phyloP scores from a whole-genome alignment of 1,284 basidiomycete genomes.

The Heterobasidion annosum region DNA sequence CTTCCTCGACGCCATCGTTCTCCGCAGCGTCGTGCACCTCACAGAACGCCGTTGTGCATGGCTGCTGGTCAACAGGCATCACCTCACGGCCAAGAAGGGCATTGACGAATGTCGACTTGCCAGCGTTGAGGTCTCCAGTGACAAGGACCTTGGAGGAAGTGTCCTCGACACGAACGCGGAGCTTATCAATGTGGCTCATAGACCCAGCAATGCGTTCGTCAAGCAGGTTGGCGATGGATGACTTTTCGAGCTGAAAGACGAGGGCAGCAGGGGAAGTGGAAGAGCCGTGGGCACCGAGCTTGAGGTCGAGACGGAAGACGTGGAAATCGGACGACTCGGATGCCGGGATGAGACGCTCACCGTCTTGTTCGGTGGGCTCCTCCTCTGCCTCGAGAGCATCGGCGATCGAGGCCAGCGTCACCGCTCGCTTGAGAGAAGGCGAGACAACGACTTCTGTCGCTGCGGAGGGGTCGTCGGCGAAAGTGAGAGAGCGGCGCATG shows the following conservation, averaged over 20 bases:
- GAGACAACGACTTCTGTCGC: conserved; percentile 62
- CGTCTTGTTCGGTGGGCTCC: conserved; percentile 21
- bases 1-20: conserved; percentile 73
- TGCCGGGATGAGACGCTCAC: conserved; percentile 32
- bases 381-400: conserved; percentile 31
- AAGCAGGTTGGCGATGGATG: conserved; percentile 87
- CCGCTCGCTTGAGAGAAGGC: conserved; percentile 41
- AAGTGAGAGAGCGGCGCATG: conserved; percentile 64
- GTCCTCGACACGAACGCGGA: conserved; percentile 84
- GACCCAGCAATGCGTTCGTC: conserved; percentile 81
- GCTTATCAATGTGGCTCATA: conserved; percentile 75
- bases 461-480: conserved; percentile 69
- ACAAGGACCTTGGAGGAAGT: conserved; percentile 95
- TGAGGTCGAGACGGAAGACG: conserved; percentile 88
- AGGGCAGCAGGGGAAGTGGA: conserved; percentile 69
- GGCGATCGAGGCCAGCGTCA: conserved; percentile 45
- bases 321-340: conserved; percentile 55
- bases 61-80: conserved; percentile 98
- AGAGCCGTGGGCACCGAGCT: conserved; percentile 72
- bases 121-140: conserved; percentile 98
- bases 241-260: conserved; percentile 87
- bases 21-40: conserved; percentile 93
- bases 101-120: conserved; percentile 98
- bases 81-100: conserved; percentile 83
- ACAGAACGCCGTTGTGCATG: conserved; percentile 95